phyloP scores from a whole-genome alignment of 768 basidiomycete species.

The Boletus barrowsii region DNA sequence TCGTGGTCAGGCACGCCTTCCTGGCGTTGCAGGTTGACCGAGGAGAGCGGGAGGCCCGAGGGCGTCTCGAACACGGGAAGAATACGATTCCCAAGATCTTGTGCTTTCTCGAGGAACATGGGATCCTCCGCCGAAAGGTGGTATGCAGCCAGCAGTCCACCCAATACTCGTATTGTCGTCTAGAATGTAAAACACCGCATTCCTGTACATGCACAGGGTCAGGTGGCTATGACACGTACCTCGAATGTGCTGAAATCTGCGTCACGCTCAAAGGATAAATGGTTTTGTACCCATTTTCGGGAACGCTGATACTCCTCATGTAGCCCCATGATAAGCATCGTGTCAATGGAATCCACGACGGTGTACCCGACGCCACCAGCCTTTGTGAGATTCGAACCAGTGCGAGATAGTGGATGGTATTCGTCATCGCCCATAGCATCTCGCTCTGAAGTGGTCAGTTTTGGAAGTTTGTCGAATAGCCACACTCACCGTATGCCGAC shows the following conservation, averaged over 20 bases:
- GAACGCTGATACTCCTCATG: slow-evolving; percentile 76
- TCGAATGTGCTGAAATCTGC: slow-evolving; percentile 88
- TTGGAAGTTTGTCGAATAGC: neutral
- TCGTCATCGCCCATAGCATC: slow-evolving; percentile 93
- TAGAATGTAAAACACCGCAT: slow-evolving; percentile 29
- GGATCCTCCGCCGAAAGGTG: slow-evolving; percentile 68
- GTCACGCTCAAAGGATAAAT: slow-evolving; percentile 73
- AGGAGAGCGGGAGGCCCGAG: slow-evolving; percentile 76
- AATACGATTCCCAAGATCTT: slow-evolving; percentile 84
- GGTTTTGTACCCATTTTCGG: slow-evolving; percentile 68
- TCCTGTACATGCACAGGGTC: neutral
- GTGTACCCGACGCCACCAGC: slow-evolving; percentile 87
- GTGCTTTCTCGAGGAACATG: slow-evolving; percentile 71
- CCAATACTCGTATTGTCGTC: slow-evolving; percentile 91
- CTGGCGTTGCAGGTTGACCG: slow-evolving; percentile 65
- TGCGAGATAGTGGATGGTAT: slow-evolving; percentile 78
- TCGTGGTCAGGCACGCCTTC: slow-evolving; percentile 60
- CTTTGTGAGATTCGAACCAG: slow-evolving; percentile 73
- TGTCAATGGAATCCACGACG: slow-evolving; percentile 85
- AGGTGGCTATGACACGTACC: slow-evolving; percentile 41
- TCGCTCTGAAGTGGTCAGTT: slow-evolving; percentile 49
- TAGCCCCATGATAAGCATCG: slow-evolving; percentile 83
- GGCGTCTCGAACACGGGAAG: slow-evolving; percentile 79
- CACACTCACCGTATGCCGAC: slow-evolving; percentile 69
- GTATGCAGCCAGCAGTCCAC: slow-evolving; percentile 85